Percentiles rank a stretch among this genome's conserved stretches.
These are phyloP conservation scores for Aspergillus spinulosporus DNA, from an alignment of 2,329 filamentous ascomycete species.

Conservation along the genomic window DNA sequence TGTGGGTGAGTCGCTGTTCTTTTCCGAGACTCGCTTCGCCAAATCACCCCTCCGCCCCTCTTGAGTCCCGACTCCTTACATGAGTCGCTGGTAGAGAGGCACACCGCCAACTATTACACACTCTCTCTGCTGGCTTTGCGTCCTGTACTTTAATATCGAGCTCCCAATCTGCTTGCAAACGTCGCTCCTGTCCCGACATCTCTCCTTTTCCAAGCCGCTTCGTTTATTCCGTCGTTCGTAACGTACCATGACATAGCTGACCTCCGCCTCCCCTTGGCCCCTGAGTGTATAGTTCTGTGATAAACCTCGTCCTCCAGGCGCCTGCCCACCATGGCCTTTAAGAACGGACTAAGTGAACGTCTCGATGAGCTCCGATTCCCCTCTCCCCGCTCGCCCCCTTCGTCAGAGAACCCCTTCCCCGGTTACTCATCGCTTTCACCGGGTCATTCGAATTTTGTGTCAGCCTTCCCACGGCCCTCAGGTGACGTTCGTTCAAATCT, in stretches of 20 bases:
- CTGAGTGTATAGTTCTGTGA: slow-evolving; percentile 35
- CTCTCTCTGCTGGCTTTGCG: slow-evolving; percentile 12
- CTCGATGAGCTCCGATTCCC: slow-evolving; percentile 81
- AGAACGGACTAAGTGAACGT: slow-evolving; percentile 61
- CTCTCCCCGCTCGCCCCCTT: slow-evolving; percentile 72
- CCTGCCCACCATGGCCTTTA: slow-evolving; percentile 61
- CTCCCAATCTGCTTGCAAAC: slow-evolving; percentile 19
- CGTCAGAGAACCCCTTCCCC: slow-evolving; percentile 69
- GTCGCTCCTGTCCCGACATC: slow-evolving; percentile 15
- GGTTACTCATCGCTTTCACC: slow-evolving; percentile 73
- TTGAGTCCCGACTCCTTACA: slow-evolving; percentile 39
- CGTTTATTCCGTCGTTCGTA: slow-evolving; percentile 8
- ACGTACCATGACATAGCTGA: slow-evolving; percentile 22
- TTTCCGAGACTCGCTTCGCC: slow-evolving; percentile 32
- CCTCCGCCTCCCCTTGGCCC: slow-evolving; percentile 28
- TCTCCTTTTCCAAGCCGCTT: slow-evolving; percentile 1
- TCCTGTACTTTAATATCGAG: slow-evolving; percentile 20
- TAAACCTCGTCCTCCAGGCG: slow-evolving; percentile 21
- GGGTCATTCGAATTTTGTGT: slow-evolving; percentile 63
- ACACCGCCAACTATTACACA: slow-evolving; percentile 35
- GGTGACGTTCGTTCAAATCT: slow-evolving; percentile 74
- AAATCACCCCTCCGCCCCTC: slow-evolving; percentile 40
- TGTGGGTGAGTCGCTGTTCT: slow-evolving; percentile 37
- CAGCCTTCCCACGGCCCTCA: slow-evolving; percentile 54
- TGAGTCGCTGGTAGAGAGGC: slow-evolving; percentile 26